phyloP scores from a whole-genome alignment of 192 early-diverging fungal species.

The Backusella australiensis region DNA sequence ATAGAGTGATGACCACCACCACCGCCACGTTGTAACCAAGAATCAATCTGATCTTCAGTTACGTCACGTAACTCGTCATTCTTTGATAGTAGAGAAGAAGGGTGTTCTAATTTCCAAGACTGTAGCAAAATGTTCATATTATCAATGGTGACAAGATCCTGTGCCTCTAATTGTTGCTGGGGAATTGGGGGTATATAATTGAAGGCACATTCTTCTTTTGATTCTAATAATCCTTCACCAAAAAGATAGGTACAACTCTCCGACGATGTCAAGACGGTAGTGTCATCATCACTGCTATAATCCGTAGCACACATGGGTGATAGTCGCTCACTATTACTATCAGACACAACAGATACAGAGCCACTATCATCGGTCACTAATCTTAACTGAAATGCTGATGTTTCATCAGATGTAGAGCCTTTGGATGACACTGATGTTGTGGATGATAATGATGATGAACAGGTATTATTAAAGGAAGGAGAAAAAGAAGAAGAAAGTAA shows the following conservation, averaged over 20 bases:
- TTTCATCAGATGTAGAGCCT: not conserved
- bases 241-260: not conserved
- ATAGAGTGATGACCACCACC: not conserved
- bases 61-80: constrained; percentile 1
- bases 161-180: not conserved
- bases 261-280: not conserved
- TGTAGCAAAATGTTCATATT: constrained; percentile 7
- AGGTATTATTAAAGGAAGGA: not conserved
- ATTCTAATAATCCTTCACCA: not conserved
- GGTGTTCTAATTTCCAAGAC: not conserved
- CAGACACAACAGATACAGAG: constrained; percentile 2
- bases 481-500: not conserved
- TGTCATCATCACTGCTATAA: constrained; percentile 4
- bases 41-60: constrained; percentile 15
- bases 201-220: not conserved
- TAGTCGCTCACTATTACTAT: not conserved
- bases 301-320: not conserved
- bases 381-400: not conserved
- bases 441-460: not conserved
- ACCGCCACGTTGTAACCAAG: constrained; percentile 13
- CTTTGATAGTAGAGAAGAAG: not conserved
- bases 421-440: not conserved
- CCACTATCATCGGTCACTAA: constrained; percentile 8
- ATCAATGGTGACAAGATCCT: not conserved
- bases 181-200: constrained; percentile 14